Conservation (phyloP, 495 filamentous ascomycete genomes). For the Penicillium dipodomyicola region DNA sequence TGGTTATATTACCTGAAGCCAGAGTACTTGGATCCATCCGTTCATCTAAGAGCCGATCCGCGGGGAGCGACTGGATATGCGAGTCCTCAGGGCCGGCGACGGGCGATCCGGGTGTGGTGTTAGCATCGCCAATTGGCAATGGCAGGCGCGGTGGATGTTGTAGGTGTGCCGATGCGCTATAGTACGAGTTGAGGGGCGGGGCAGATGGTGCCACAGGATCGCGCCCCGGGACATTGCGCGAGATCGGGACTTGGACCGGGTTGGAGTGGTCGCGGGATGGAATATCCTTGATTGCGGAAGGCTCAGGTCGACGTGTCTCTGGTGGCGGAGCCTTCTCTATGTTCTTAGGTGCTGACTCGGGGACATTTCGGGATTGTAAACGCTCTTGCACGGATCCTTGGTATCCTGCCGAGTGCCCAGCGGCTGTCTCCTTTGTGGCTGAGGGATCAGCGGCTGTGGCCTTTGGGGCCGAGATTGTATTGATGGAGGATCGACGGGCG, state of each 20-base stretch:
- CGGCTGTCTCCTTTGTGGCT: slow-evolving; percentile 42
- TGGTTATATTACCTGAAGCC: slow-evolving; percentile 64
- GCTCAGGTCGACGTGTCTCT: slow-evolving; percentile 26
- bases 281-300: slow-evolving; percentile 24
- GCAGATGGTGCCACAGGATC: slow-evolving; percentile 44
- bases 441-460: slow-evolving; percentile 44
- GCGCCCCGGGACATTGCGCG: slow-evolving; percentile 34
- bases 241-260: slow-evolving; percentile 51
- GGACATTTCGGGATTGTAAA: slow-evolving; percentile 38
- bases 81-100: slow-evolving; percentile 62
- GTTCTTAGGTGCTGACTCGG: slow-evolving; percentile 26
- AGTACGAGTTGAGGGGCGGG: slow-evolving; percentile 49
- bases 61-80: slow-evolving; percentile 50
- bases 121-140: slow-evolving; percentile 86
- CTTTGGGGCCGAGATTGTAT: slow-evolving; percentile 39
- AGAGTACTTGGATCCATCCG: slow-evolving; percentile 51
- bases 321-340: slow-evolving; percentile 23
- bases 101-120: slow-evolving; percentile 80
- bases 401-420: slow-evolving; percentile 39
- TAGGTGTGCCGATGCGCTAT: slow-evolving; percentile 53
- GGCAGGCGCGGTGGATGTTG: slow-evolving; percentile 82
- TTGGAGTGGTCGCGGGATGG: slow-evolving; percentile 39
- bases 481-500: slow-evolving; percentile 40
- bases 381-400: slow-evolving; percentile 39
- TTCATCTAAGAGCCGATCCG: slow-evolving; percentile 48